phyloP scores from a whole-genome alignment of 1,139 yeast species.

The Zhuliangozyma blackwelliae region DNA sequence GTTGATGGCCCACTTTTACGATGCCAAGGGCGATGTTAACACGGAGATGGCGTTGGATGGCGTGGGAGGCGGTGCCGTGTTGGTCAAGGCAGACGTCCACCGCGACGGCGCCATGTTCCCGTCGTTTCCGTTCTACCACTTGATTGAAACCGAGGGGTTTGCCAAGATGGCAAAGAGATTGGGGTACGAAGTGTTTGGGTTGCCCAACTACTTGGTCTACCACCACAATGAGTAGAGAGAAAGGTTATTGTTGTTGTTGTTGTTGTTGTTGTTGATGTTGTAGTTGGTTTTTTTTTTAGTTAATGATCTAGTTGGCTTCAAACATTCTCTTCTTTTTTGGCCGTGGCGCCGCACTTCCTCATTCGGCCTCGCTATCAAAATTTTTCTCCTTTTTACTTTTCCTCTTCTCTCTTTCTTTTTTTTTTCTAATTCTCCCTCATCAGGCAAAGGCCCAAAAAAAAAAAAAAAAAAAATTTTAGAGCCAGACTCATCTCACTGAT shows the following conservation, averaged over 20 bases:
- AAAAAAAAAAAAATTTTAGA: slow-evolving; percentile 2
- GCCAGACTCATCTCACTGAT: slow-evolving; percentile 4
- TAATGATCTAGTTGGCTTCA: too few species aligned
- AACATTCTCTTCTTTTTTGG: too few species aligned
- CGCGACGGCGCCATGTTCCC: slow-evolving; percentile 99
- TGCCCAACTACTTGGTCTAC: slow-evolving; percentile 90
- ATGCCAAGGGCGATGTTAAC: slow-evolving; percentile 53
- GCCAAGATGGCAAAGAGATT: slow-evolving; percentile 96
- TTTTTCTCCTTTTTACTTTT: not conserved
- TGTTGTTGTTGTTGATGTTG: too few species aligned
- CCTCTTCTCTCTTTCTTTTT: too few species aligned
- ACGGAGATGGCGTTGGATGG: slow-evolving; percentile 86
- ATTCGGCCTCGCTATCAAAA: too few species aligned
- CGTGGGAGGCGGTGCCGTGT: slow-evolving; percentile 94
- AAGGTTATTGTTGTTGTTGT: not conserved
- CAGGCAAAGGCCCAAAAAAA: not conserved
- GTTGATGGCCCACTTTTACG: slow-evolving; percentile 88
- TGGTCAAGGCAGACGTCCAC: slow-evolving; percentile 96
- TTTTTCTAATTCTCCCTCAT: not conserved
- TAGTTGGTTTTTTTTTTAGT: too few species aligned
- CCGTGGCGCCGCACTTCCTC: too few species aligned
- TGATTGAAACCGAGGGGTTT: slow-evolving; percentile 96
- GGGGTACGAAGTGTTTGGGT: slow-evolving; percentile 85
- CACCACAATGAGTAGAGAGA: slow-evolving; percentile 62
- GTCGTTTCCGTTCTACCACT: slow-evolving; percentile 92